These are phyloP conservation scores for Fonsecaea nubica DNA, from an alignment of 2,329 filamentous ascomycete genomes.

Conservation along the genomic window DNA sequence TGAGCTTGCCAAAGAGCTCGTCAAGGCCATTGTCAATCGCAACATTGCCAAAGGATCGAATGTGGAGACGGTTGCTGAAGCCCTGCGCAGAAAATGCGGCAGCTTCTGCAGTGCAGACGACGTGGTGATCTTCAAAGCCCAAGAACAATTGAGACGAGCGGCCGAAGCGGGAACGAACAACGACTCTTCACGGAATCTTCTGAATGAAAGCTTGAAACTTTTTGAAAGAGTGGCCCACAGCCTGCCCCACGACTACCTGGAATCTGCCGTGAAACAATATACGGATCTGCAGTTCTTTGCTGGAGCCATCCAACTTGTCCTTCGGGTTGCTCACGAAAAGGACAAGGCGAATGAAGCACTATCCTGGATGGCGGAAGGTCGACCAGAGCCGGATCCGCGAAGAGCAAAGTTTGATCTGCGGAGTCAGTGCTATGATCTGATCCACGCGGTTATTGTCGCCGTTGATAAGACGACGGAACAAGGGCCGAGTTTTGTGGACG, in stretches of 20 bases:
- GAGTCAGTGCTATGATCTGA: constrained; percentile 81
- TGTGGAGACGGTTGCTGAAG: constrained; percentile 95
- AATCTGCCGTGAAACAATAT: constrained; percentile 79
- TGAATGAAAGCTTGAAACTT: constrained; percentile 86
- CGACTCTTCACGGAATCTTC: constrained; percentile 75
- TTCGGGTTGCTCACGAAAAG: constrained; percentile 80
- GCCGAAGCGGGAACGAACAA: constrained; percentile 77
- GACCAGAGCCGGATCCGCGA: constrained; percentile 73
- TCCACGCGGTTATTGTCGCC: constrained; percentile 78
- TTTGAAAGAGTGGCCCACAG: constrained; percentile 88
- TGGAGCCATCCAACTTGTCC: constrained; percentile 84
- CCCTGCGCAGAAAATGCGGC: constrained; percentile 87
- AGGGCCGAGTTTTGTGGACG: constrained; percentile 77
- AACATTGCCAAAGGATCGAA: constrained; percentile 97
- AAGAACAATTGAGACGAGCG: constrained; percentile 90
- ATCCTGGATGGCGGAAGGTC: constrained; percentile 85
- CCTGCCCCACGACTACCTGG: constrained; percentile 79
- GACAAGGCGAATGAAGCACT: constrained; percentile 87
- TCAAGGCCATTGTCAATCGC: constrained; percentile 96
- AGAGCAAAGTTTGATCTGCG: constrained; percentile 71
- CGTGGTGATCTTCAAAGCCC: constrained; percentile 97
- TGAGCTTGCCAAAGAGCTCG: constrained; percentile 88
- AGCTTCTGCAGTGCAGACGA: constrained; percentile 98
- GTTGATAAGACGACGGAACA: constrained; percentile 74
- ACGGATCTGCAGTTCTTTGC: constrained; percentile 86